Evolutionary conservation across 2,329 filamentous ascomycete species (phyloP).

Genomic region (Aspergillus ruber): DNA sequence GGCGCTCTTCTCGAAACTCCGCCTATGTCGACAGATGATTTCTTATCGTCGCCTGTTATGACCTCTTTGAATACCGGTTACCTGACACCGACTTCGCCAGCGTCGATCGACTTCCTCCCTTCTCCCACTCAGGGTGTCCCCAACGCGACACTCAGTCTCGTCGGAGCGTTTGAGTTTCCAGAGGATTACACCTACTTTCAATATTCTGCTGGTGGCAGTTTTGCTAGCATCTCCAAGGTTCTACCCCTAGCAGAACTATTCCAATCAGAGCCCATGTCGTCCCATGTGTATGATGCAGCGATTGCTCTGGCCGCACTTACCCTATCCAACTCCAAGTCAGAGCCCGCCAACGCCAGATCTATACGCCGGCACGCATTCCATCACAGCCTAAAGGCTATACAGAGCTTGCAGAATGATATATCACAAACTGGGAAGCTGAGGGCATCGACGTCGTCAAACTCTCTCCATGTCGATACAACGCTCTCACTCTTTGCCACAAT

Average conservation of each 20-base stretch:
- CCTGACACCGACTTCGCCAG: constrained; percentile 2
- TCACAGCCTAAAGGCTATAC: constrained; percentile 8
- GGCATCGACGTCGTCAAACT: background rate
- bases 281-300: constrained; percentile 8
- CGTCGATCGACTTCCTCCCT: background rate
- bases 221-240: constrained; percentile 4
- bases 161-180: constrained; percentile 8
- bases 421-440: background rate
- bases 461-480: background rate
- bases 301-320: constrained; percentile 7
- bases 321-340: constrained; percentile 2
- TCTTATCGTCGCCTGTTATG: background rate
- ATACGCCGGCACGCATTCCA: constrained; percentile 10
- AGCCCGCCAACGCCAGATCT: background rate
- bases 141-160: constrained; percentile 4
- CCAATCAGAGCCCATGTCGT: constrained; percentile 7
- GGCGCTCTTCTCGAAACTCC: background rate
- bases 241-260: constrained; percentile 7
- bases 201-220: constrained; percentile 4
- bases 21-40: background rate
- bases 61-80: background rate
- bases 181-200: constrained; percentile 9
- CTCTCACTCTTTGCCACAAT: constrained; percentile 8
- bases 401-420: constrained; percentile 4
- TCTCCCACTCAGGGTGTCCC: constrained; percentile 2